phyloP scores from a whole-genome alignment of 164 flowering plant genomes.

The Amborella trichopoda region DNA sequence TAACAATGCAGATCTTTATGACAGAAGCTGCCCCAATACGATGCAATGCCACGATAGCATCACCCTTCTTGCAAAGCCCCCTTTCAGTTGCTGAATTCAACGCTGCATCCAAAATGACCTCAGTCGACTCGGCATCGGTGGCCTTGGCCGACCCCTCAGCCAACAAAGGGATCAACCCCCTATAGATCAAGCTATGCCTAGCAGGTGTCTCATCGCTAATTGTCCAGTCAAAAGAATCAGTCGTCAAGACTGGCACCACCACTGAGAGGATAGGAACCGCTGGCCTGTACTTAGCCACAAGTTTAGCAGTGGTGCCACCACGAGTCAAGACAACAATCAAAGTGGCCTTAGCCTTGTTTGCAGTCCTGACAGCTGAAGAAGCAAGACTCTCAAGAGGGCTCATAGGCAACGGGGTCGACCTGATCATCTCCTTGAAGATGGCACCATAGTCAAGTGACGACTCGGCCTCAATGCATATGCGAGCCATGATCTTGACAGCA shows the following conservation, averaged over 20 bases:
- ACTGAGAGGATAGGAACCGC: conserved; percentile 77
- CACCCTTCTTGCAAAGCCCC: conserved; percentile 40
- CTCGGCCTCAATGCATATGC: conserved; percentile 72
- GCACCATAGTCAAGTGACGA: conserved; percentile 71
- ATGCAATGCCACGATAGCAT: conserved; percentile 37
- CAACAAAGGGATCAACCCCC: conserved; percentile 64
- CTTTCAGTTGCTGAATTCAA: conserved; percentile 40
- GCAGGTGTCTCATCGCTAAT: conserved; percentile 80
- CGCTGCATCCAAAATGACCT: conserved; percentile 74
- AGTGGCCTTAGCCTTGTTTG: conserved; percentile 58
- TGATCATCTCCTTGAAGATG: conserved; percentile 66
- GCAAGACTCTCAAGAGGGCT: conserved; percentile 85
- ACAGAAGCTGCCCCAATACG: conserved; percentile 40
- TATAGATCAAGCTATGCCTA: conserved; percentile 64
- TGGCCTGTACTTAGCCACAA: conserved; percentile 85
- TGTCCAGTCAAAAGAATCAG: conserved; percentile 72
- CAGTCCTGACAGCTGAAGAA: conserved; percentile 77
- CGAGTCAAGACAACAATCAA: conserved; percentile 73
- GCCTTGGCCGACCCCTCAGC: conserved; percentile 86
- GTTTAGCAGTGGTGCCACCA: conserved; percentile 73
- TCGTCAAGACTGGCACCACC: conserved; percentile 67
- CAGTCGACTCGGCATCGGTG: conserved; percentile 76
- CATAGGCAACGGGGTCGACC: conserved; percentile 73
- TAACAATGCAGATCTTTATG: conserved; percentile 37
- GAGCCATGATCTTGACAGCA: conserved; percentile 76